Base-by-base conservation (phyloP, 352 stramenopile species). In the Pythium scleroteichum region DNA sequence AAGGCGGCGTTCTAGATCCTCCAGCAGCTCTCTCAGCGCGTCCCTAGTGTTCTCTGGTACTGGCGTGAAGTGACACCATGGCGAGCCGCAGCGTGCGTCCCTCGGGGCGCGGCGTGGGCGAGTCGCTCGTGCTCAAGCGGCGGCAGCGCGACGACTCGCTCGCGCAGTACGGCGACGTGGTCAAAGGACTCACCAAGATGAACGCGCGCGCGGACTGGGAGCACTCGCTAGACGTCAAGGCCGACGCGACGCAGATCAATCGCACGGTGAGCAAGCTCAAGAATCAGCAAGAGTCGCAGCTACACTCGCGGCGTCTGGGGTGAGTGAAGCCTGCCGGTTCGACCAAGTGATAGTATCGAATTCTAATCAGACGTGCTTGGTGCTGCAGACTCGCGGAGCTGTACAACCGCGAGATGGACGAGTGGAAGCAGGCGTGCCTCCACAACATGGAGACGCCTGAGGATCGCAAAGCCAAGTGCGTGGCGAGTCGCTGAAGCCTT, bases 371-470 rank as follows among this genome's bases (percentile, higher is more conserved):
- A n/a, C n/a, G n/a, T n/a, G n/a, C n/a, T n/a, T n/a, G n/a, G n/a
- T n/a, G n/a, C n/a, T n/a, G n/a, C n/a, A 91, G 82, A 58, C 67
- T 92, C 20, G 78, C 82, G 1, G 75, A 90, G 26, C 51, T 94
- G 22, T 92, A 90, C 49, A 92, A 90, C 33, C 56, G 73, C 27
- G 84, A 94, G 69, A 87, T 90, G 76, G 82, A 88, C 17, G 46
- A 72, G 69, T 94, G 84, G 84, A 82, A 79, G 64, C 62, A 79
- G 22, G 72, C 66, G 33, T 92, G 76, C 59, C 50, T 91, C 16
- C 67, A 71, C 14, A 90, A 90, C 48, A 69, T 90, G 27, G 84
- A 94, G 76, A 91, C 84, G 0, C 78, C 76, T 6, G 84, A 94
- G 35, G 82, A 92, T 20, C 72, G 84, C 55, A 94, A 94, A 56